Conservation (phyloP, 2,329 filamentous ascomycete genomes). For the Apiospora kogelbergensis region DNA sequence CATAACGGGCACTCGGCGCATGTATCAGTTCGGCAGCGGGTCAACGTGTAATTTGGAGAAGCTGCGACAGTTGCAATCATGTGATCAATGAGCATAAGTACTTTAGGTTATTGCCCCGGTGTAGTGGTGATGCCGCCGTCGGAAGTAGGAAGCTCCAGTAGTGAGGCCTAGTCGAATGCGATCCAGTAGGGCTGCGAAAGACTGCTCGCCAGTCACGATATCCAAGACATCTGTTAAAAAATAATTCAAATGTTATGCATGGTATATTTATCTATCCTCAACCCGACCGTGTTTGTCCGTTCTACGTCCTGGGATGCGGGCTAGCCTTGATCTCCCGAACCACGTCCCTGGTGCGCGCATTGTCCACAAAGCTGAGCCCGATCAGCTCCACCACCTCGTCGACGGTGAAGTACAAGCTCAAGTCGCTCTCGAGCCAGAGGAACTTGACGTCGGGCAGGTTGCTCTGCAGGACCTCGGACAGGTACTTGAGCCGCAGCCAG, state of each 20-base stretch:
- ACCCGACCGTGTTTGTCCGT: neutral
- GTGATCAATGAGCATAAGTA: no score
- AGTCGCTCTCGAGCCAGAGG: constrained; percentile 65
- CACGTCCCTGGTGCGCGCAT: constrained; percentile 56
- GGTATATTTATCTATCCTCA: neutral
- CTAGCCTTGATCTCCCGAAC: constrained; percentile 57
- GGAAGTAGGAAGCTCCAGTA: no score
- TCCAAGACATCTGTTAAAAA: no score
- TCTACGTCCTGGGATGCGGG: constrained; percentile 37
- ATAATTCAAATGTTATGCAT: neutral
- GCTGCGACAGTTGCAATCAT: no score
- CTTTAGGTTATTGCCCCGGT: no score
- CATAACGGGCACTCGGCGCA: no score
- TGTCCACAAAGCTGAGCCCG: constrained; percentile 64
- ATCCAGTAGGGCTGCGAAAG: no score
- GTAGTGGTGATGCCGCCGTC: no score
- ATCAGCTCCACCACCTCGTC: constrained; percentile 64
- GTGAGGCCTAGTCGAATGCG: no score
- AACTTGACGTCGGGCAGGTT: constrained; percentile 64
- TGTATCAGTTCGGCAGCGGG: no score
- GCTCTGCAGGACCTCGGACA: constrained; percentile 65
- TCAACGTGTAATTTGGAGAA: no score
- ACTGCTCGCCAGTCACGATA: no score
- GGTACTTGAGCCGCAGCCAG: constrained; percentile 65
- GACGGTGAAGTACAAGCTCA: constrained; percentile 61